Percentiles rank a stretch among this genome's conserved stretches.
These are phyloP conservation scores for Tetradesmus lagerheimii DNA, from an alignment of 139 green algal genomes.

Conservation along the genomic window DNA sequence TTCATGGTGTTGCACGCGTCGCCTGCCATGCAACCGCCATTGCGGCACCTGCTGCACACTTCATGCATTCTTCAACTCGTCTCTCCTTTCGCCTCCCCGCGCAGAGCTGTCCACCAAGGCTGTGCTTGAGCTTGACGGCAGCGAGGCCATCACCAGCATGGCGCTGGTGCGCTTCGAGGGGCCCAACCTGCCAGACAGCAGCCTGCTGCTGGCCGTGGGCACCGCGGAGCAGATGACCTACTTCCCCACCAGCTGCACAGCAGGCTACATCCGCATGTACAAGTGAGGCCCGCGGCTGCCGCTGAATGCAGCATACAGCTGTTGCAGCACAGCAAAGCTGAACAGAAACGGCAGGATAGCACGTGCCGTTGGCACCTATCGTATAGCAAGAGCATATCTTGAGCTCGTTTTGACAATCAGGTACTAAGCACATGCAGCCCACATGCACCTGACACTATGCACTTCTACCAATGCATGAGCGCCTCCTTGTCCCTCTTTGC, in stretches of 20 bases:
- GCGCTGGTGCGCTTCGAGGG: conserved; percentile 78
- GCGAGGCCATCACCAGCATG: conserved; percentile 88
- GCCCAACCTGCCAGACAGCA: conserved; percentile 11
- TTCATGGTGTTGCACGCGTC: neutral
- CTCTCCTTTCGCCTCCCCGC: neutral
- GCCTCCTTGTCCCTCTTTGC: neutral
- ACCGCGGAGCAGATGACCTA: conserved; percentile 88
- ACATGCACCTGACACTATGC: neutral
- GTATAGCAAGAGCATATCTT: too few relatives aligned
- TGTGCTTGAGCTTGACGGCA: conserved; percentile 88
- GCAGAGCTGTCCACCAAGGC: conserved; percentile 55
- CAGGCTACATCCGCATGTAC: conserved; percentile 48
- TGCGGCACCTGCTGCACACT: neutral
- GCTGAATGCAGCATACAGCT: neutral
- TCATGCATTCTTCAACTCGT: neutral
- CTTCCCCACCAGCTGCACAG: conserved; percentile 75
- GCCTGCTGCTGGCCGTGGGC: conserved; percentile 85
- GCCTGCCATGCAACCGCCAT: neutral
- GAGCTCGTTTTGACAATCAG: too few relatives aligned
- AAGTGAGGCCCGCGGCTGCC: neutral
- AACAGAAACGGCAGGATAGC: too few relatives aligned
- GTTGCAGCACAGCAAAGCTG: neutral
- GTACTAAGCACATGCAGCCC: neutral
- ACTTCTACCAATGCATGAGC: neutral
- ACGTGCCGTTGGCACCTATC: too few relatives aligned